phyloP scores from a whole-genome alignment of 2,329 filamentous ascomycete species.

The Fusarium sp. region DNA sequence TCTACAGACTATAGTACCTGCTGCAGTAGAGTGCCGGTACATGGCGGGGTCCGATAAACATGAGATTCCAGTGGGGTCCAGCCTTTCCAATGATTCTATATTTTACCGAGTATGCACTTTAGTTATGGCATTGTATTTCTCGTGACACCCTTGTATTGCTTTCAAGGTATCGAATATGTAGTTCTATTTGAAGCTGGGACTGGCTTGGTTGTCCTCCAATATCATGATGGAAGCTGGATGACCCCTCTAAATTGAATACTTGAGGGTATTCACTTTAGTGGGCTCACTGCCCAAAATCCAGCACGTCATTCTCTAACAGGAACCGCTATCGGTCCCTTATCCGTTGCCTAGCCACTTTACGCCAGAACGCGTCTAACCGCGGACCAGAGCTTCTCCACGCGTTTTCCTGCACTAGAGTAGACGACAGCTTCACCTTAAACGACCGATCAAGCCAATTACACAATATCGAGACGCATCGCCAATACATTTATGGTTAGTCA shows the following conservation, averaged over 20 bases:
- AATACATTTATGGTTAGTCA: not conserved
- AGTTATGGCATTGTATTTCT: not conserved
- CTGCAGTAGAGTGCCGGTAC: conserved; percentile 7
- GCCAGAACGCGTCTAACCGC: conserved; percentile 41
- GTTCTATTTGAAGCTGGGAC: not conserved
- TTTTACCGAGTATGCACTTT: not conserved
- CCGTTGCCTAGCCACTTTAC: conserved; percentile 45
- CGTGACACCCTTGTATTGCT: not conserved
- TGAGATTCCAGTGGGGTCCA: not conserved
- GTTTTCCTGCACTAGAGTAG: conserved; percentile 16
- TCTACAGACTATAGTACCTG: not conserved
- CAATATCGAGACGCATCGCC: not conserved
- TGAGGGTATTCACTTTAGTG: not conserved
- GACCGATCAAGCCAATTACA: conserved; percentile 1
- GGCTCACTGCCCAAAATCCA: conserved; percentile 29
- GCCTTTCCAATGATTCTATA: not conserved
- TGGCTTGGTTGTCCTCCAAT: not conserved
- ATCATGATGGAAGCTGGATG: not conserved
- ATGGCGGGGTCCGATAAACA: conserved; percentile 40
- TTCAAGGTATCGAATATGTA: not conserved
- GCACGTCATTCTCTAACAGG: conserved; percentile 33
- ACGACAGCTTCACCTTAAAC: conserved; percentile 9
- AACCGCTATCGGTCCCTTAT: conserved; percentile 13
- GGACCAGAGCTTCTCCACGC: conserved; percentile 36
- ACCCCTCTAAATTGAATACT: conserved; percentile 31